phyloP scores from a whole-genome alignment of 2,329 filamentous ascomycete genomes.

The Hyphodiscus sp. region DNA sequence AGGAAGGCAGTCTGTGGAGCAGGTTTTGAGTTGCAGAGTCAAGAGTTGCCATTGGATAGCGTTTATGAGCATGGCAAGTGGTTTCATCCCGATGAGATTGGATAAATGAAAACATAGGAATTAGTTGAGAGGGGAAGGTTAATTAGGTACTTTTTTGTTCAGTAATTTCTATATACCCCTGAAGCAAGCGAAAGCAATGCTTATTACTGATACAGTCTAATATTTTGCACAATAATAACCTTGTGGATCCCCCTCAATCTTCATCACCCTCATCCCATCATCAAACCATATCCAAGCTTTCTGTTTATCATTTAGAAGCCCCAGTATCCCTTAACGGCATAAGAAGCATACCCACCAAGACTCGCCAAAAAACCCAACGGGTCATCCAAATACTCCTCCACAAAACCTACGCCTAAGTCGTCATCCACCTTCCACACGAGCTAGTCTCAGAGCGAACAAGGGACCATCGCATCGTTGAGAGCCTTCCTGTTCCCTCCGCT shows the following conservation, averaged over 20 bases:
- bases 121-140: neutral
- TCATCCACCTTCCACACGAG: conserved; percentile 10
- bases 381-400: conserved; percentile 11
- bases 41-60: conserved; percentile 14
- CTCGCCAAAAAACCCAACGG: conserved; percentile 12
- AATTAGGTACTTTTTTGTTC: neutral
- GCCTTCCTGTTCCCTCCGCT: conserved; percentile 7
- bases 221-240: neutral
- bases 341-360: conserved; percentile 9
- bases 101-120: neutral
- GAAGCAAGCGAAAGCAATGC: neutral
- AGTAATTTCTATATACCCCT: neutral
- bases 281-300: neutral
- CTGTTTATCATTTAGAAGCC: conserved; percentile 4
- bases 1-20: conserved; percentile 23
- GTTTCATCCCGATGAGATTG: conserved; percentile 17
- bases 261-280: neutral
- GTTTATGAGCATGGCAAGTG: conserved; percentile 15
- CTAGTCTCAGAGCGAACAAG: conserved; percentile 10
- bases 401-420: conserved; percentile 11
- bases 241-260: neutral
- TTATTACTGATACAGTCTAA: neutral
- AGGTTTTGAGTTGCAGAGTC: conserved; percentile 22
- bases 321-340: conserved; percentile 14
- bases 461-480: conserved; percentile 10